Evolutionary conservation across 768 basidiomycete species (phyloP).

Genomic region (Amanita pallidorosea): DNA sequence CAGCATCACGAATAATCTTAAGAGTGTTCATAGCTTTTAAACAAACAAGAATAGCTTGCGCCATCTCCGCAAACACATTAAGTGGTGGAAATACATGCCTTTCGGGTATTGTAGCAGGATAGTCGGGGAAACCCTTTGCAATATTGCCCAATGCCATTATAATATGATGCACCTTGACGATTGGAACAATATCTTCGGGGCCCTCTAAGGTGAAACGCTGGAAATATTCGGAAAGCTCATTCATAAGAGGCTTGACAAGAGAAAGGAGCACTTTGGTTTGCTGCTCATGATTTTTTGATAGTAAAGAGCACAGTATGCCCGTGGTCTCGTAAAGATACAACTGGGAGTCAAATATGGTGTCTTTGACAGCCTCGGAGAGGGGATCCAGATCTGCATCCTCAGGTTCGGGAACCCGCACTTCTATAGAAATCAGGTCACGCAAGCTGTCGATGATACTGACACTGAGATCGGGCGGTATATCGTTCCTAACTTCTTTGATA

Average conservation of each 20-base stretch:
- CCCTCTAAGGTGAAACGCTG: constrained; percentile 44
- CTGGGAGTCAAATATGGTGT: constrained; percentile 78
- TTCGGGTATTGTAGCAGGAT: constrained; percentile 56
- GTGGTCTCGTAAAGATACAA: constrained; percentile 91
- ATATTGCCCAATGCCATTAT: constrained; percentile 93
- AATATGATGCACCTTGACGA: constrained; percentile 83
- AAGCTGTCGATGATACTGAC: constrained; percentile 60
- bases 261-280: constrained; percentile 63
- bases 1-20: constrained; percentile 86
- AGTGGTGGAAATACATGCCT: constrained; percentile 62
- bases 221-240: constrained; percentile 51
- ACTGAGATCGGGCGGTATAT: constrained; percentile 66
- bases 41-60: constrained; percentile 78
- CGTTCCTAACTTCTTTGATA: constrained; percentile 71
- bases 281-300: constrained; percentile 54
- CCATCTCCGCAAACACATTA: constrained; percentile 74
- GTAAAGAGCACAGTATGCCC: constrained; percentile 74
- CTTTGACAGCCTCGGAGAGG: constrained; percentile 71
- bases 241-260: constrained; percentile 73
- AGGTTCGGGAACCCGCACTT: constrained; percentile 64
- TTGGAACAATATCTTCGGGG: constrained; percentile 58
- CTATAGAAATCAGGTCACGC: constrained; percentile 69
- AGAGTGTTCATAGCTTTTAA: constrained; percentile 82
- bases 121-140: constrained; percentile 94
- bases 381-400: constrained; percentile 66